Evolutionary conservation across 169 alveolate species (phyloP).

Genomic region (Eimeria maxima): DNA sequence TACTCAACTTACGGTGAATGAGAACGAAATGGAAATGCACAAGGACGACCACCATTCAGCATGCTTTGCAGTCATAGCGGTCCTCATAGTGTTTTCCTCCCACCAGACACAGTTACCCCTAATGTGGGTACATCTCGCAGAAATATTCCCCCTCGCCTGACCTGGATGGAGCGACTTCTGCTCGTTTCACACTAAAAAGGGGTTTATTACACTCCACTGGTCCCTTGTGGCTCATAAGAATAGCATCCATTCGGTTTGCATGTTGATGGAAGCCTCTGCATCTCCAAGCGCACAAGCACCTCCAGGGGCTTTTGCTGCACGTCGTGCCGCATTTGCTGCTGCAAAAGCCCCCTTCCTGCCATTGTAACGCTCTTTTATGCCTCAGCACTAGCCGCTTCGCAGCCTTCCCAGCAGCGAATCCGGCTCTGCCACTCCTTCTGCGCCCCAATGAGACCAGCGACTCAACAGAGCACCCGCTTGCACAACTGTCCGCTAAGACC

Average conservation of each 20-base stretch:
- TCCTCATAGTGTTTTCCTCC: not conserved
- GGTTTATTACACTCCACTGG: constrained; percentile 72
- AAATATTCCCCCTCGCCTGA: constrained; percentile 27
- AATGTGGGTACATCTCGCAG: not conserved
- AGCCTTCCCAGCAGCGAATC: constrained; percentile 65
- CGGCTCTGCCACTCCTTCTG: constrained; percentile 72
- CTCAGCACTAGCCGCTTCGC: constrained; percentile 66
- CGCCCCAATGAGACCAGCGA: constrained; percentile 51
- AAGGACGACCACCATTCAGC: not conserved
- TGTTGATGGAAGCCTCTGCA: constrained; percentile 82
- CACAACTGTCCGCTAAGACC: constrained; percentile 40
- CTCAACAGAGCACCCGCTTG: constrained; percentile 55
- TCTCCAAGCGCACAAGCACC: constrained; percentile 86
- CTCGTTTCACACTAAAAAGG: constrained; percentile 78
- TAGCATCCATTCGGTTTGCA: constrained; percentile 83
- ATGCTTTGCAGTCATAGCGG: no score
- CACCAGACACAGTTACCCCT: not conserved
- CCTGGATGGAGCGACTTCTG: constrained; percentile 70
- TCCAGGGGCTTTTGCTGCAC: constrained; percentile 87
- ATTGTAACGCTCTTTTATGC: constrained; percentile 87
- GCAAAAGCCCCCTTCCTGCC: constrained; percentile 90
- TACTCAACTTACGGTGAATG: not conserved
- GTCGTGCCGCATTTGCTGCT: constrained; percentile 88
- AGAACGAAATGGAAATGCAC: no score
- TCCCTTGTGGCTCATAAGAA: constrained; percentile 80